A percentile compares a stretch with the other conserved stretches of the same genome.
Evolutionary conservation across 306 rosid species (phyloP).

Genomic region (Rubus idaeus): DNA sequence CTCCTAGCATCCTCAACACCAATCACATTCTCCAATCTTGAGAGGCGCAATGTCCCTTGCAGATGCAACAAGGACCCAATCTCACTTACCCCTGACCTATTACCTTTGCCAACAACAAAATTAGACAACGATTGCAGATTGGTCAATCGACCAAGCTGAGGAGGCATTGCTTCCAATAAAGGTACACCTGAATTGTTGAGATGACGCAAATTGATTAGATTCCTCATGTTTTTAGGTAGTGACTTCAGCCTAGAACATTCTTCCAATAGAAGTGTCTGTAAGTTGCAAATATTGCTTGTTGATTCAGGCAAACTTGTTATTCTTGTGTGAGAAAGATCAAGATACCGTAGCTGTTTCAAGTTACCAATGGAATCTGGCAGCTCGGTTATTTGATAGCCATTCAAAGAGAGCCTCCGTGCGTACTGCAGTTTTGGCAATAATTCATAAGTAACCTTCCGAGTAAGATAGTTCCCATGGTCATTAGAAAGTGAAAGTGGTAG

Average conservation of each 20-base stretch:
- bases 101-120: slow-evolving; percentile 12
- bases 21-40: slow-evolving; percentile 19
- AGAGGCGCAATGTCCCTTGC: background rate
- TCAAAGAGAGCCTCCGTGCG: background rate
- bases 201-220: slow-evolving; percentile 1
- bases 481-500: background rate
- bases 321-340: background rate
- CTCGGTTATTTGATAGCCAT: background rate
- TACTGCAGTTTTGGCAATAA: background rate
- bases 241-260: too few species aligned
- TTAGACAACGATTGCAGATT: background rate
- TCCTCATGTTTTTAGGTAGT: background rate
- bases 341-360: slow-evolving; percentile 14
- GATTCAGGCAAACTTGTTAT: too few species aligned
- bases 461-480: background rate
- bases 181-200: background rate
- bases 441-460: background rate
- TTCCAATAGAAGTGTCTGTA: too few species aligned
- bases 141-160: background rate
- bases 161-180: background rate
- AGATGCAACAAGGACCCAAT: background rate
- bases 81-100: background rate
- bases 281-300: too few species aligned
- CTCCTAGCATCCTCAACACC: background rate
- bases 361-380: background rate